These are phyloP conservation scores for Globisporangium perplexum DNA, from an alignment of 352 stramenopile genomes.

Conservation along the genomic window DNA sequence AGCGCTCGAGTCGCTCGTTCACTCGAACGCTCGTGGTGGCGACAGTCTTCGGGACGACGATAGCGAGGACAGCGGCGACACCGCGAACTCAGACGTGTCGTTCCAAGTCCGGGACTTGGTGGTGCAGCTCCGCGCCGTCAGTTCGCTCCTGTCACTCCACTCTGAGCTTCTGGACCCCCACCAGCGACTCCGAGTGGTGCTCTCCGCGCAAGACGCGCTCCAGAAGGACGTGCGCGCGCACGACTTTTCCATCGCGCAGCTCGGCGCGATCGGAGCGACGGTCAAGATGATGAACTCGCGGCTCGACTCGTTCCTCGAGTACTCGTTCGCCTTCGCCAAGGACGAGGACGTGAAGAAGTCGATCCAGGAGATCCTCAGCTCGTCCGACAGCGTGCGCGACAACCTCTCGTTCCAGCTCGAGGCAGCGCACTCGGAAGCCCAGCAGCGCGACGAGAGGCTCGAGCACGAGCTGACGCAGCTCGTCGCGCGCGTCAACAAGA, in stretches of 20 bases:
- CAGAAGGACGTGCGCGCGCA: constrained; percentile 32
- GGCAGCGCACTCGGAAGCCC: constrained; percentile 26
- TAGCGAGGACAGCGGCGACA: neutral
- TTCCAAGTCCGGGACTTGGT: constrained; percentile 39
- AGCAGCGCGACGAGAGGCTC: constrained; percentile 43
- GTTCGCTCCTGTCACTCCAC: constrained; percentile 44
- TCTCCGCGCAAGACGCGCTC: constrained; percentile 22
- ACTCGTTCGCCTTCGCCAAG: constrained; percentile 61
- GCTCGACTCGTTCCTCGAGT: constrained; percentile 57
- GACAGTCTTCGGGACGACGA: neutral
- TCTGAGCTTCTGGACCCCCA: constrained; percentile 31
- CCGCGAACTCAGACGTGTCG: constrained; percentile 15
- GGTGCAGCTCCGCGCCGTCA: constrained; percentile 49
- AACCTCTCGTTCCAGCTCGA: constrained; percentile 47
- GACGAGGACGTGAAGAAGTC: constrained; percentile 71
- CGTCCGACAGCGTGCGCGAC: constrained; percentile 37
- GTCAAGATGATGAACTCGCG: constrained; percentile 62
- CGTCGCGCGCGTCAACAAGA: constrained; percentile 59
- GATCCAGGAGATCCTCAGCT: constrained; percentile 52
- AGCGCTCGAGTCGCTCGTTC: constrained; percentile 20
- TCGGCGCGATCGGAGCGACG: constrained; percentile 39
- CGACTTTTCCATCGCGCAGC: constrained; percentile 40
- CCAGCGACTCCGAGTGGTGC: constrained; percentile 26
- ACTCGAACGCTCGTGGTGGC: too few species aligned
- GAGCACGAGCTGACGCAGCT: constrained; percentile 60